These are phyloP conservation scores for Pedinophyceae sp. DNA, from an alignment of 139 green algal genomes.

Conservation along the genomic window DNA sequence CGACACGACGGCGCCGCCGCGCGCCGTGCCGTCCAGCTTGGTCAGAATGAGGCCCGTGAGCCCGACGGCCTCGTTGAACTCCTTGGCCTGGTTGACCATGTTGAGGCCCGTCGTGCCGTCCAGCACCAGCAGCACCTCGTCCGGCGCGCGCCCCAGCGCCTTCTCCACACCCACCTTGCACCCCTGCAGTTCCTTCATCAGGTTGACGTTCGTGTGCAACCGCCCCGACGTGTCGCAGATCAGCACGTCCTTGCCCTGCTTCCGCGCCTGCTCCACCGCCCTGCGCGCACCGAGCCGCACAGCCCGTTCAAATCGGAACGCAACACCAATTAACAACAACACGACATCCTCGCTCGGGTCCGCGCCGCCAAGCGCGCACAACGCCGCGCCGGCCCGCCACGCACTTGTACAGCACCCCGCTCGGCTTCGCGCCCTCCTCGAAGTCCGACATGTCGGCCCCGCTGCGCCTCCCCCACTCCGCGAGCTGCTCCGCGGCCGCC, in stretches of 20 bases:
- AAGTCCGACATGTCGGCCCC: conserved; percentile 28
- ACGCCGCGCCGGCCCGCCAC: too few relatives aligned
- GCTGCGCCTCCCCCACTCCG: conserved; percentile 60
- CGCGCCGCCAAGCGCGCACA: too few relatives aligned
- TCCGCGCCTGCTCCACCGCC: conserved; percentile 18
- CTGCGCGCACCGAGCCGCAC: too few relatives aligned
- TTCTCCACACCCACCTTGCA: conserved; percentile 8
- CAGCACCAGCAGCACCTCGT: conserved; percentile 88
- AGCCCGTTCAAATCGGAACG: too few relatives aligned
- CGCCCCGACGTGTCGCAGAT: conserved; percentile 82
- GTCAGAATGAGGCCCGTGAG: conserved; percentile 89
- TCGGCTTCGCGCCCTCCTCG: neutral
- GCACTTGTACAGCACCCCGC: conserved; percentile 1
- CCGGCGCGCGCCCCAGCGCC: conserved; percentile 10
- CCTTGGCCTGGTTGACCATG: conserved; percentile 80
- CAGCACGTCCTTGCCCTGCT: conserved; percentile 46
- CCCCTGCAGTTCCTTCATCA: conserved; percentile 77
- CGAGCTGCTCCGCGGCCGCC: conserved; percentile 85
- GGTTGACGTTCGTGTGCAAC: conserved; percentile 82
- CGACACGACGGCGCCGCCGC: conserved; percentile 55
- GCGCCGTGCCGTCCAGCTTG: conserved; percentile 89
- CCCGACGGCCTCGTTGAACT: conserved; percentile 75
- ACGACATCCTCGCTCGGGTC: too few relatives aligned
- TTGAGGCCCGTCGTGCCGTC: conserved; percentile 96
- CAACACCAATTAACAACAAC: too few relatives aligned